Evolutionary conservation across 139 green algal genomes (phyloP).

Genomic region (Volvox reticuliferus): DNA sequence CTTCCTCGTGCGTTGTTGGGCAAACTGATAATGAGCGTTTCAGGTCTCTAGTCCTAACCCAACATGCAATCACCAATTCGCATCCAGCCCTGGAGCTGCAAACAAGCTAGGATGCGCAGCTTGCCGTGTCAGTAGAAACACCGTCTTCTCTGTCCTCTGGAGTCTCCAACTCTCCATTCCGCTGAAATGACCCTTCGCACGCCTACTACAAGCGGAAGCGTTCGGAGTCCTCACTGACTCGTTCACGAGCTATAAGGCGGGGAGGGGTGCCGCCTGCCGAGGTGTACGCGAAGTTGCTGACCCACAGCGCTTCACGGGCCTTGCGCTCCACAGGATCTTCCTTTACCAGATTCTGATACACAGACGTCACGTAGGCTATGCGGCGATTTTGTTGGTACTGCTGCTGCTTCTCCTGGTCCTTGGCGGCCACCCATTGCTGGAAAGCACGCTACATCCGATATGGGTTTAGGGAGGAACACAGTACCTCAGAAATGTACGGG

Average conservation of each 20-base stretch:
- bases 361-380: slow-evolving; percentile 7
- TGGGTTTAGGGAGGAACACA: too few species aligned
- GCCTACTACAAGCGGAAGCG: slow-evolving; percentile 16
- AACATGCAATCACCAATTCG: too few species aligned
- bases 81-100: too few species aligned
- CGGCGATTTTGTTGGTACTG: background rate
- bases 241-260: background rate
- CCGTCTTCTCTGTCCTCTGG: too few species aligned
- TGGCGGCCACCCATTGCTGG: slow-evolving; percentile 41
- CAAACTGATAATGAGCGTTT: too few species aligned
- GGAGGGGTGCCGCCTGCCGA: background rate
- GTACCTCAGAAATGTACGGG: too few species aligned
- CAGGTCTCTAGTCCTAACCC: too few species aligned
- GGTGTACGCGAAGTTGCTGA: slow-evolving; percentile 28
- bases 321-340: slow-evolving; percentile 34
- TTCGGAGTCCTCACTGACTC: background rate
- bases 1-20: too few species aligned
- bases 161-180: too few species aligned
- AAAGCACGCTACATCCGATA: slow-evolving; percentile 18
- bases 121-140: too few species aligned
- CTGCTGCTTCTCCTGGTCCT: slow-evolving; percentile 30
- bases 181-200: background rate
- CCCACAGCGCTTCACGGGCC: slow-evolving; percentile 27
- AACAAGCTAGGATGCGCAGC: too few species aligned
- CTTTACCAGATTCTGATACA: slow-evolving; percentile 21